Evolutionary conservation across 495 filamentous ascomycete genomes (phyloP).

Genomic region (Aspergillus olivimuriae): DNA sequence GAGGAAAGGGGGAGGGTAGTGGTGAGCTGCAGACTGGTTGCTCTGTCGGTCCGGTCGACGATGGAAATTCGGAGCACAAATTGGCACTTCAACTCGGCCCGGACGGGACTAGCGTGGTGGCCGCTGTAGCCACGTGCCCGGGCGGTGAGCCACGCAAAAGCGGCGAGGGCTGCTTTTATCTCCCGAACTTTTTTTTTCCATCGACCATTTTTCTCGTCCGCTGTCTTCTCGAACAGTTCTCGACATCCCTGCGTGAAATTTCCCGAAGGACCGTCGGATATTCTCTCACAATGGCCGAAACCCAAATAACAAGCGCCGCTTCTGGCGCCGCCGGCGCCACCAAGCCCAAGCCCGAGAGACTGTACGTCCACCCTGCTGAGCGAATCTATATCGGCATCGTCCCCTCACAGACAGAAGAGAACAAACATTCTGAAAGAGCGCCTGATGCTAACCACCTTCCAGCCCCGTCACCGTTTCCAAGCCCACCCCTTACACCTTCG

Average conservation of each 20-base stretch:
- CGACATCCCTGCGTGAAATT: too few species aligned
- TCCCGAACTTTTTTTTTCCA: constrained; percentile 21
- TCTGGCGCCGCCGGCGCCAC: constrained; percentile 12
- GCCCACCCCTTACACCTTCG: constrained; percentile 85
- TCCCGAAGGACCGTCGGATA: not conserved
- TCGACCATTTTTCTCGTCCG: constrained; percentile 2
- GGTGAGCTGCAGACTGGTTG: too few species aligned
- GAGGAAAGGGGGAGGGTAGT: too few species aligned
- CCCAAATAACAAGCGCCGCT: constrained; percentile 16
- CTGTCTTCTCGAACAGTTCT: too few species aligned
- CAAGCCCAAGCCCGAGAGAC: constrained; percentile 34
- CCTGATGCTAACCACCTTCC: constrained; percentile 3
- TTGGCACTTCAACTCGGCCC: constrained; percentile 16
- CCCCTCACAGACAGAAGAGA: constrained; percentile 5
- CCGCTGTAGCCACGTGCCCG: not conserved
- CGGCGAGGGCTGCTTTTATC: constrained; percentile 19
- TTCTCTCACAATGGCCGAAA: constrained; percentile 19
- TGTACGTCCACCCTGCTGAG: constrained; percentile 23
- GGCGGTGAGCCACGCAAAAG: constrained; percentile 13
- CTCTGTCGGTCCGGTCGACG: too few species aligned
- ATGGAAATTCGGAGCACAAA: constrained; percentile 1
- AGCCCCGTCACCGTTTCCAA: constrained; percentile 64
- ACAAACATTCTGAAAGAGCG: too few species aligned
- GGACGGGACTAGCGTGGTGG: constrained; percentile 20
- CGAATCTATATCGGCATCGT: not conserved